Base-by-base conservation (phyloP, 441 rosid genomes). In the Breynia disticha region DNA sequence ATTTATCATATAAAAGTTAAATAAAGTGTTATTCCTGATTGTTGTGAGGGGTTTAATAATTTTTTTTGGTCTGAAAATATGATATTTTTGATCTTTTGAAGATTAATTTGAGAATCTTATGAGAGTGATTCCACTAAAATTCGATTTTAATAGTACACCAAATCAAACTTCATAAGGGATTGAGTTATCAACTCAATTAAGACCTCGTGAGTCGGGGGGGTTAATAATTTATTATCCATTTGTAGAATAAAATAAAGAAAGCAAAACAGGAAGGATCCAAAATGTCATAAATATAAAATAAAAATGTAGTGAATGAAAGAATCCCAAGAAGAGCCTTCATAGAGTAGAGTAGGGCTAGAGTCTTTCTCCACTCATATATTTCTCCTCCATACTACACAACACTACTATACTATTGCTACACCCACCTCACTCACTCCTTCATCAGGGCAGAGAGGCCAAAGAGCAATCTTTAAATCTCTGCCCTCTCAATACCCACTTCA, bases 261-360 rank as follows among this genome's bases (percentile, higher is more conserved):
- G 38, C n/a, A 37, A 38, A 66, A 60, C 56, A 54, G 56, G 57
- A 66, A 50, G 38, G 54, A 67, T 61, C 59, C 48, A 56, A 44
- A 11, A 46, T 7, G 14, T 22, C 17, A 28, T 22, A 11, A n/a
- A n/a, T n/a, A n/a, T n/a, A n/a, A n/a, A 51, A 28, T 11, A 1
- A 32, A 50, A 7, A 16, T n/a, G 7, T 67, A 28, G 35, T 28
- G 35, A 28, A 28, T 28, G 7, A 28, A 28, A 28, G 35, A 4
- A 28, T 28, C 35, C 76, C 14, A 50, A 68, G 69, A 63, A 50
- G n/a, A 11, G 15, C 59, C 66, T 59, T n/a, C 64, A 60, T 63
- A 63, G 67, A 68, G n/a, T n/a, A n/a, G n/a, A n/a, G 80, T 78
- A 83, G 84, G 90, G 86, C 84, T 76, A 72, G 42, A 15, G 13